Base-by-base conservation (phyloP, 768 basidiomycete species). In the Tephrocybe sp. region DNA sequence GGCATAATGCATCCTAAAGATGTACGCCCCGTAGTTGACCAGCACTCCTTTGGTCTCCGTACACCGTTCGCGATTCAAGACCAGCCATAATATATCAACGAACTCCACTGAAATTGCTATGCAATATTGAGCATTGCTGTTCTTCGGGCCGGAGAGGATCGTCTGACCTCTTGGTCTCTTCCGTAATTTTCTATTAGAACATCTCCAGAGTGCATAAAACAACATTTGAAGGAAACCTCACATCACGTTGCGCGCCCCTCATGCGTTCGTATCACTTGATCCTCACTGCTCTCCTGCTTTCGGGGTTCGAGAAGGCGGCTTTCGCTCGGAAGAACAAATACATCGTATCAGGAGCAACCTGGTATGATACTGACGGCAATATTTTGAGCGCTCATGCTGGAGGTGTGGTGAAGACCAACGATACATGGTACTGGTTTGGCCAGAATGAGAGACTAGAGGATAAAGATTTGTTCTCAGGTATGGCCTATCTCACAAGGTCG, bases 391-490 rank as follows among this genome's bases (percentile, higher is more conserved):
- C 61, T 1, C 61, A 64, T 33, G 64, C 64, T 18, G 52, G 58
- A n/a, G 61, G 61, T 4, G 60, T 66, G 24, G 55, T 61, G 9
- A 49, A 62, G 30, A 52, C 50, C 27, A 59, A 60, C 21, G 61
- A 55, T 31, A 59, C 45, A 16, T 65, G 57, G 58, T 66, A 65
- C 41, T 65, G 63, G 64, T 66, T 66, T 38, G 64, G 61, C 10
- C 56, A 64, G 33, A 34, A 34, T 34, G 33, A 34, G 33, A 34
- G 47, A 29, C 34, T 46, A 13, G 61, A 62, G 38, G 57, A 60
- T 30, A 55, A 43, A 25, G 54, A 56, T 23, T 45, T 64, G 22
- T 64, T 64, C 43, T 60, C 61, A 21, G 60, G 60, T 52, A 55
- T 18, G 16, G 3, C 23, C 3, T n/a, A 19, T 42, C 19, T 16